Base-by-base conservation (phyloP, 2,329 filamentous ascomycete genomes). In the Volutella citrinella region DNA sequence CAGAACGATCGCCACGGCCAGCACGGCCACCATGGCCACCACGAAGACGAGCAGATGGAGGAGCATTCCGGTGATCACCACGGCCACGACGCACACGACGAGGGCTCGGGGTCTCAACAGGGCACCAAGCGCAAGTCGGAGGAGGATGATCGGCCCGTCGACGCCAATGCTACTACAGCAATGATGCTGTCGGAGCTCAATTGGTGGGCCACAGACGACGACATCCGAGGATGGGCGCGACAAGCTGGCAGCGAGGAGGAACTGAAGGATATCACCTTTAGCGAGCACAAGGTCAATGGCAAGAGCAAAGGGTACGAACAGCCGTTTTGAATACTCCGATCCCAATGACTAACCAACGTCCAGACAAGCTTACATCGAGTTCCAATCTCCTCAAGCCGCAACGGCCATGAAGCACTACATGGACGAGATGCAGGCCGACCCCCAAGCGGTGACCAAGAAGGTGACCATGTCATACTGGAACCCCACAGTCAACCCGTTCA, bases 171-270 rank as follows among this genome's bases (percentile, higher is more conserved):
- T 3, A 82, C 78, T 2, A 71, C 80, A 16, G 89, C 90, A 1
- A 66, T 97, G 19, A 80, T 95, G 60, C 78, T 97, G 34, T 90
- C 87, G 4, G 93, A 97, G 30, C 70, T 98, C 9, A 85, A 87
- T 60, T 98, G 93, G 93, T 97, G 91, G 91, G 90, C 82, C 19
- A 95, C 86, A 4, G 93, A 98, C 57, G 93, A 98, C 55, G 89
- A 97, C 51, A 79, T 98, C 36, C 84, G 93, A 33, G 86, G 84
- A 31, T 96, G 89, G 87, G 74, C 85, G 16, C 80, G 81, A 46
- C 76, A 86, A 46, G 87, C 84, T n/a, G 78, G 76, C 3, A 87
- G 80, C 49, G 93, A 97, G 60, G 76, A 82, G 27, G 87, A 95
- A 54, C 68, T 97, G 13, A 89, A 87, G 53, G 93, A 97, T 42